Conservation (phyloP, 192 early-diverging fungal species). For the Rhizophlyctis rosea region DNA sequence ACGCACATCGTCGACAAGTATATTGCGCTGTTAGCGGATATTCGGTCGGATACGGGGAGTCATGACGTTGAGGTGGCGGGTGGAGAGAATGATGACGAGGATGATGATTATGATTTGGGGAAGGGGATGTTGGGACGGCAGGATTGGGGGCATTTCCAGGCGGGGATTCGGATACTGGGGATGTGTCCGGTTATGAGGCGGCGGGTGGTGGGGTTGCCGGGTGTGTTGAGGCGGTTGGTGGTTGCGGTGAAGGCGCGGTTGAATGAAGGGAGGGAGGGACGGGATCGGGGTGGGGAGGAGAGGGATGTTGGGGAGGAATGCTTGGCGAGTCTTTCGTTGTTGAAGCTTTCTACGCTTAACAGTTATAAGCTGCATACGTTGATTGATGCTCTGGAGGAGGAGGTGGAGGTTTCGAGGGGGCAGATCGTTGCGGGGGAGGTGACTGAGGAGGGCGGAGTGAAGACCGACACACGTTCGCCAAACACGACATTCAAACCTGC, state of each 20-base stretch:
- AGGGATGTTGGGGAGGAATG: slow-evolving; percentile 27
- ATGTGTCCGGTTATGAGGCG: slow-evolving; percentile 45
- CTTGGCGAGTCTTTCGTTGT: slow-evolving; percentile 36
- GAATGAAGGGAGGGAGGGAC: neutral
- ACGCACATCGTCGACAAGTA: slow-evolving; percentile 42
- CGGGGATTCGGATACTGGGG: slow-evolving; percentile 61
- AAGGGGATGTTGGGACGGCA: slow-evolving; percentile 43
- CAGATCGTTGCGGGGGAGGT: neutral
- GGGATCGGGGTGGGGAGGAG: slow-evolving; percentile 16
- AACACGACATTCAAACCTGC: slow-evolving; percentile 2
- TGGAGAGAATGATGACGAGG: slow-evolving; percentile 19
- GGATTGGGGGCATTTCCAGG: slow-evolving; percentile 63
- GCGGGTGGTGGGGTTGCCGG: slow-evolving; percentile 41
- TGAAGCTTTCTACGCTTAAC: slow-evolving; percentile 55
- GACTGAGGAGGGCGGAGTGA: neutral
- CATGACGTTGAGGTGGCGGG: neutral
- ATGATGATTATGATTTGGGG: slow-evolving; percentile 47
- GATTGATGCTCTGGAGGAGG: slow-evolving; percentile 17
- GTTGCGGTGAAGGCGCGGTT: neutral
- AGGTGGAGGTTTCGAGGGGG: too few relatives aligned
- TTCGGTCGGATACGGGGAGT: slow-evolving; percentile 36
- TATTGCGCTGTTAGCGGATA: slow-evolving; percentile 32
- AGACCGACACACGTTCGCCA: neutral
- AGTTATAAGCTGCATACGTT: slow-evolving; percentile 39
- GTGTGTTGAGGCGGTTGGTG: slow-evolving; percentile 13